Evolutionary conservation across 1,284 basidiomycete species (phyloP), one percentile per base, ranked within the genome.

Genomic region (Pseudozyma hubeiensis): DNA sequence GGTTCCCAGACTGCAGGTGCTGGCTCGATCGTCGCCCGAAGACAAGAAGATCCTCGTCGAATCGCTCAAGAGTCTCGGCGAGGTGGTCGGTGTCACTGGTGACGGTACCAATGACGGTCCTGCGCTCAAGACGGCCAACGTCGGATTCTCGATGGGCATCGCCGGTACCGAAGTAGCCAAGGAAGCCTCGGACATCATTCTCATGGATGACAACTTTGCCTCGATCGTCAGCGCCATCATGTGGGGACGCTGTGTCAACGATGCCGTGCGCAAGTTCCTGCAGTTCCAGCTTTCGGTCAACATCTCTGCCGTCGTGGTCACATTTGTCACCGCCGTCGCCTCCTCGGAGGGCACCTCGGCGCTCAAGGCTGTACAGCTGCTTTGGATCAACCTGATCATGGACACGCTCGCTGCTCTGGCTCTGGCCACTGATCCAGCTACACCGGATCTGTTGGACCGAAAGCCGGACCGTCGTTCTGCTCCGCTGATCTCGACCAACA

Each of bases 101-200:
- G 97, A 99, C 80, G 96, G 97, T 77, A 97, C 95, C 33, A 99
- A 99, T 84, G 96, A 99, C 82, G 96, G 94, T 0, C 95, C 96
- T 40, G 95, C 96, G 10, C 89, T 98, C 79, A 98, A 97, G 88
- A 92, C 93, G 4, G 82, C 82, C 62, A 82, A 83, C 53, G 78
- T 83, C 45, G 82, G 82, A 45, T 84, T 78, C 57, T 80, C 83
- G 61, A 99, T 99, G 97, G 97, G 97, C 84, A 94, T 99, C 77
- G 91, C 95, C 43, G 97, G 97, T 40, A 99, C 97, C 2, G 97
- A 99, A 84, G 94, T 99, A 24, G 97, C 97, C 54, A 98, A 99
- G 86, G 95, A 98, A 85, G 97, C 97, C 2, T 97, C 94, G 9
- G 97, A 99, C 83, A 97, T 99, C 81, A 96, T 99, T 79, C 89